Evolutionary conservation across 2,329 filamentous ascomycete genomes (phyloP), one percentile per base, ranked within the genome.

Genomic region (Exophiala sideris): DNA sequence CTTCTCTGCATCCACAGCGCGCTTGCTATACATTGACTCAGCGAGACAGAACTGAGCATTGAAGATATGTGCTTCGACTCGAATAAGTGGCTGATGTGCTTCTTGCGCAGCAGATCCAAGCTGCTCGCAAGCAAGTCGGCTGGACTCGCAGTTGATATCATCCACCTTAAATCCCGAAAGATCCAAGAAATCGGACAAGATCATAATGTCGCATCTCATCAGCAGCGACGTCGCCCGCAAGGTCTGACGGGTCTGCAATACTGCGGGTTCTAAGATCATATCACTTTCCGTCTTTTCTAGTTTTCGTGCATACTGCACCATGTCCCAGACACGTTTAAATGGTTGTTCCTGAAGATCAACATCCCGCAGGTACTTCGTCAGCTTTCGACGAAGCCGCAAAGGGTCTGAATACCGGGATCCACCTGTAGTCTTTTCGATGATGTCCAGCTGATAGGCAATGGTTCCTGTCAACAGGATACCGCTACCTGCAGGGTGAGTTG

Each of bases 41-140:
- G 83, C 65, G 1, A 72, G 73, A 39, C 71, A 74, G 32, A 80
- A 74, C 5, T 77, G 73, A 0, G 76, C 77, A 21, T 72, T 73
- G 57, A 78, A 79, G 20, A 84, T 67, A 40, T 78, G 70, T 0
- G 73, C 79, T 61, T 84, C 79, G 0, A 74, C 70, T 54, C 78
- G 66, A n/a, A 79, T 73, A 3, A 73, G 68, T 1, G 71, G 65
- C 29, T 74, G 69, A 4, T 65, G 67, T 0, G 71, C 65, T 1
- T 36, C 48, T 1, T 41, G 48, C 0, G 80, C 78, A 0, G 64
- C 61, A 0, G 70, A 34, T n/a, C 76, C 71, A 8, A 83, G 64
- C 0, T 39, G 44, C 1, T 67, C 46, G 56, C 78, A 80, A 8
- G 76, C 71, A 0, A 64, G 48, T 7, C 73, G 67, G 39, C 72